Evolutionary conservation across 177 flowering plant species (phyloP), one percentile per base, ranked within the genome.

Genomic region (Vitis hybrid): DNA sequence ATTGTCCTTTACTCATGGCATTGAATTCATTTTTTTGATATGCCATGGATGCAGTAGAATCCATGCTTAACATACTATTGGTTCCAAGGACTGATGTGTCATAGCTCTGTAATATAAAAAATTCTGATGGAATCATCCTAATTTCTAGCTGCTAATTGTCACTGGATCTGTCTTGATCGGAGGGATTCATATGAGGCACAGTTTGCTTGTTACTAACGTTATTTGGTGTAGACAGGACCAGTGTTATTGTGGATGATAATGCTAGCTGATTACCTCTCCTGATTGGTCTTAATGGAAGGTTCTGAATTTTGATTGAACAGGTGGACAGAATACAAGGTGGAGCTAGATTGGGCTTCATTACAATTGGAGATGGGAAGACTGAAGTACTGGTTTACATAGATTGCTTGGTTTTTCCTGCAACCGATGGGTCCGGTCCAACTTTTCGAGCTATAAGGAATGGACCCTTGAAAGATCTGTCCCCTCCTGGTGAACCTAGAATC

Each of bases 401-500:
- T 72, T 92, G 93, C 75, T 56, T 85, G 74, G 92, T 92, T 51
- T 78, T 71, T 69, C 90, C 93, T 3, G 76, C 87, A 17, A 76
- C 80, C 1, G 82, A 63, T 59, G 78, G 73, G 19, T 80, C 87
- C 8, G 76, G 76, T 66, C 94, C 94, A 17, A 50, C 84, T 9
- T 90, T 92, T 56, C 81, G 83, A 68, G 97, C 97, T 45, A 70
- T 79, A 60, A 84, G 97, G 77, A 88, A 90, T 59, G 94, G 94
- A 57, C 74, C 76, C 15, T 15, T 4, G 62, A 92, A 83, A 76
- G 87, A 79, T 63, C 65, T 78, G 72, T 3, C 87, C 3, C 86
- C 97, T 48, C 93, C 94, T 2, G 94, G 93, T 23, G 94, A 92
- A 64, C 86, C 88, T 13, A 79, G 97, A 67, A 90, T 92, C 84